phyloP scores from a whole-genome alignment of 2,329 filamentous ascomycete species.

The Raffaelea deltoideospora region DNA sequence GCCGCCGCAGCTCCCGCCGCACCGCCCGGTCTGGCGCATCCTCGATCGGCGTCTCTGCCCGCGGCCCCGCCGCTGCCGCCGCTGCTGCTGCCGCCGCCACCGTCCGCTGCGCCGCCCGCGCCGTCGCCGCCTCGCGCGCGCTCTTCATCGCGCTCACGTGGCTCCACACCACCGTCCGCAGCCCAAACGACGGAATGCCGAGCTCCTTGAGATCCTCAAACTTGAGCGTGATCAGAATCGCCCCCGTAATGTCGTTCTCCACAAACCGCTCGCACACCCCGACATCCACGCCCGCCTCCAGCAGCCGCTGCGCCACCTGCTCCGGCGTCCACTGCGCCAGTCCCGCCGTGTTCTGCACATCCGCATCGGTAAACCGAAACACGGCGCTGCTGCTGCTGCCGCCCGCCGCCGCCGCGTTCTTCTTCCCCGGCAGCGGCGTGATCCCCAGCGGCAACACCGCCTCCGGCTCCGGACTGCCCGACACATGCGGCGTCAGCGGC shows the following conservation, averaged over 20 bases:
- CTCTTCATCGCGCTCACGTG: slow-evolving; percentile 58
- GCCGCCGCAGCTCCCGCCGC: slow-evolving; percentile 23
- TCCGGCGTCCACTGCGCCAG: slow-evolving; percentile 56
- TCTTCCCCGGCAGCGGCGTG: slow-evolving; percentile 21
- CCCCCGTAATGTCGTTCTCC: slow-evolving; percentile 81
- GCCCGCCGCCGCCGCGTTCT: slow-evolving; percentile 20
- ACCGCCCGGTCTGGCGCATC: slow-evolving; percentile 38
- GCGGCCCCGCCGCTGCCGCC: slow-evolving; percentile 27
- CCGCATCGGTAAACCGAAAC: slow-evolving; percentile 39
- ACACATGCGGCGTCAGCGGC: slow-evolving; percentile 56
- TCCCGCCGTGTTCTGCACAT: slow-evolving; percentile 42
- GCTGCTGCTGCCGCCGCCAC: neutral
- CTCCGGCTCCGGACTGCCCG: neutral
- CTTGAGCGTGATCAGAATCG: slow-evolving; percentile 77
- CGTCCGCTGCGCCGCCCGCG: too few relatives aligned
- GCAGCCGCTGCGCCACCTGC: slow-evolving; percentile 78
- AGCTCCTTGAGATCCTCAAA: slow-evolving; percentile 77
- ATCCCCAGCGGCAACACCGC: slow-evolving; percentile 21
- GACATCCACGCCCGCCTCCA: slow-evolving; percentile 64
- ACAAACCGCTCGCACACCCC: slow-evolving; percentile 70
- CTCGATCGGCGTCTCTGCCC: slow-evolving; percentile 45
- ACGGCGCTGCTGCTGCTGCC: slow-evolving; percentile 26
- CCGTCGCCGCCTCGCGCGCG: too few relatives aligned
- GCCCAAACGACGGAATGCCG: slow-evolving; percentile 66
- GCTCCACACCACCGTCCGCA: slow-evolving; percentile 65